phyloP scores from a whole-genome alignment of 148 eudicot species.

The Euryodendron excelsum region DNA sequence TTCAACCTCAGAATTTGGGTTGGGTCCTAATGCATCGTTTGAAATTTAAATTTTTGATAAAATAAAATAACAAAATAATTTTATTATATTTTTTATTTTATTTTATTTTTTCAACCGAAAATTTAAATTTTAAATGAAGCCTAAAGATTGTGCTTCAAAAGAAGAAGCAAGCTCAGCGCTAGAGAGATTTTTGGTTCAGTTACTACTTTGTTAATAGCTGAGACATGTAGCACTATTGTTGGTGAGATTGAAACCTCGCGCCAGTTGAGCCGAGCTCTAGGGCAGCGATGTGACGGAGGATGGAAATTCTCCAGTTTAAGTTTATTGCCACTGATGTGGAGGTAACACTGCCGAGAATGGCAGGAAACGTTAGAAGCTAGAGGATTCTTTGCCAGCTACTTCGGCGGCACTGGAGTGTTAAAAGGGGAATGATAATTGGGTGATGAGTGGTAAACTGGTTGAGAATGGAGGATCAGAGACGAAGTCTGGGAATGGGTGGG shows the following conservation, averaged over 20 bases:
- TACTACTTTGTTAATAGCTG: conserved; percentile 38
- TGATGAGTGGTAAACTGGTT: background rate
- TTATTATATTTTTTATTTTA: too few relatives aligned
- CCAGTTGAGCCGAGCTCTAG: conserved; percentile 43
- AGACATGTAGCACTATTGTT: conserved; percentile 57
- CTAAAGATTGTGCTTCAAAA: background rate
- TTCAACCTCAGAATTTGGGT: too few relatives aligned
- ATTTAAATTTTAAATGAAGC: too few relatives aligned
- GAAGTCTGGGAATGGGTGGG: background rate
- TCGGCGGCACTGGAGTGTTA: background rate
- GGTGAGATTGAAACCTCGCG: conserved; percentile 51
- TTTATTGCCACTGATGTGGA: conserved; percentile 32
- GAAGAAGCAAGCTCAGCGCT: too few relatives aligned
- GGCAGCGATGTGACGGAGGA: conserved; percentile 43
- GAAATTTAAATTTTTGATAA: too few relatives aligned
- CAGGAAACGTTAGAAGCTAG: conserved; percentile 20
- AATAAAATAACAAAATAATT: too few relatives aligned
- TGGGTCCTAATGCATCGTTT: too few relatives aligned
- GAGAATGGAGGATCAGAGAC: background rate
- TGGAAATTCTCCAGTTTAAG: conserved; percentile 48
- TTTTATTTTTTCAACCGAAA: too few relatives aligned
- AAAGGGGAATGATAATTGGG: background rate
- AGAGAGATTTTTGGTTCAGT: too few relatives aligned
- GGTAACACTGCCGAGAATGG: conserved; percentile 5
- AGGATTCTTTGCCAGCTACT: background rate